Evolutionary conservation across 192 early-diverging fungal species (phyloP).

Genomic region (Irineochytrium annulatum): DNA sequence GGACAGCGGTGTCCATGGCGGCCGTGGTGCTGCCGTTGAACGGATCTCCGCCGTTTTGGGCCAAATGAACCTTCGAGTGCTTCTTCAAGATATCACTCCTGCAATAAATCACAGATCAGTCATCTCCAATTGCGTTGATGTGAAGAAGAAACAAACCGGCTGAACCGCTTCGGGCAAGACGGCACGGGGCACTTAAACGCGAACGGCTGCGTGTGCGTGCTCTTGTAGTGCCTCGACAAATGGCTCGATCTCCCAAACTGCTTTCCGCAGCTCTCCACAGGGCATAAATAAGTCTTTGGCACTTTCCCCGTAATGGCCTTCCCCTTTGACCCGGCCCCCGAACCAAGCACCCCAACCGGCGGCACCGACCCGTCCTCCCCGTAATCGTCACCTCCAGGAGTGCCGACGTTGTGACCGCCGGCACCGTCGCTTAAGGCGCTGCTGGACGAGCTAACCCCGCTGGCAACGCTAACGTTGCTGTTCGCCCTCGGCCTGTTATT

Average conservation of each 20-base stretch:
- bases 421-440: not conserved
- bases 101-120: too few relatives aligned
- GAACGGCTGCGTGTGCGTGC: not conserved
- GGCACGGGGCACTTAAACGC: constrained; percentile 1
- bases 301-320: too few relatives aligned
- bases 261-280: constrained; percentile 1
- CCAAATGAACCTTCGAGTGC: not conserved
- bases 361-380: not conserved
- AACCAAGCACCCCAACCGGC: too few relatives aligned
- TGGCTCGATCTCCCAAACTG: not conserved
- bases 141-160: not conserved
- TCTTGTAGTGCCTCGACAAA: constrained; percentile 5
- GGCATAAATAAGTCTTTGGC: not conserved
- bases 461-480: not conserved
- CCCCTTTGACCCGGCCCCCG: not conserved
- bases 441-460: not conserved
- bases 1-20: not conserved
- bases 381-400: not conserved
- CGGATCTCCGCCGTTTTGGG: not conserved
- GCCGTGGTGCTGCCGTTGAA: not conserved
- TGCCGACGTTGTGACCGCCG: not conserved
- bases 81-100: constrained; percentile 6
- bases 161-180: not conserved
- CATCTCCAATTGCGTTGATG: too few relatives aligned
- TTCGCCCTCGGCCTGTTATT: not conserved